A percentile compares a stretch with the other conserved stretches of the same genome.
Conservation (phyloP, 2,329 filamentous ascomycete species). For the Berkeleyomyces basicola region DNA sequence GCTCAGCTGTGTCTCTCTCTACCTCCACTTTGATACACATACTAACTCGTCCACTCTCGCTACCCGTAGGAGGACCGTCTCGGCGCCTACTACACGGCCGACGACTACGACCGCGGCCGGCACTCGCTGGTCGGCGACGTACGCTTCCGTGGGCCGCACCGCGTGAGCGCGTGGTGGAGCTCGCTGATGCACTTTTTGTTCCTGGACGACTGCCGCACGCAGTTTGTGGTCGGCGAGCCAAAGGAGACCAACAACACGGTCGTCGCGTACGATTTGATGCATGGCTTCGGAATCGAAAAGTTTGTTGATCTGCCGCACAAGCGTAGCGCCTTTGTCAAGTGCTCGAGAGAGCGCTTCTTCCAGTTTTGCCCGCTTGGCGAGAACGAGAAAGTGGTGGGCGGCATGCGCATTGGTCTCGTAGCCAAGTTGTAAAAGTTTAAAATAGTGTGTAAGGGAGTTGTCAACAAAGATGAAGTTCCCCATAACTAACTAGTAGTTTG, state of each 20-base stretch:
- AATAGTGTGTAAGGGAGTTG: not conserved
- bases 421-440: slow-evolving; percentile 30
- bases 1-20: not conserved
- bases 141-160: slow-evolving; percentile 41
- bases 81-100: slow-evolving; percentile 37
- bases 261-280: slow-evolving; percentile 56
- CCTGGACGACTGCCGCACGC: slow-evolving; percentile 42
- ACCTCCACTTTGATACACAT: not conserved
- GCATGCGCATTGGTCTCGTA: slow-evolving; percentile 35
- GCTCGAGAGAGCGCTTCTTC: slow-evolving; percentile 52
- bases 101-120: slow-evolving; percentile 40
- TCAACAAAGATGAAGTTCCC: not conserved
- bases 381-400: slow-evolving; percentile 38
- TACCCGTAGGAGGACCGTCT: slow-evolving; percentile 34
- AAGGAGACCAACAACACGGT: slow-evolving; percentile 54
- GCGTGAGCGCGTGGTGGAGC: slow-evolving; percentile 45
- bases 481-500: no score
- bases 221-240: slow-evolving; percentile 49
- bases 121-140: slow-evolving; percentile 43
- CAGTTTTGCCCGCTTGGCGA: slow-evolving; percentile 44
- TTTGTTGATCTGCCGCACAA: slow-evolving; percentile 58
- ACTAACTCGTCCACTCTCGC: not conserved
- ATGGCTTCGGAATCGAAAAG: slow-evolving; percentile 56
- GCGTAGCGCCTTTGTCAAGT: slow-evolving; percentile 49
- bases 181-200: slow-evolving; percentile 46